Evolutionary conservation across 163 green algal species (phyloP).

Genomic region (Chloromonas sp.): DNA sequence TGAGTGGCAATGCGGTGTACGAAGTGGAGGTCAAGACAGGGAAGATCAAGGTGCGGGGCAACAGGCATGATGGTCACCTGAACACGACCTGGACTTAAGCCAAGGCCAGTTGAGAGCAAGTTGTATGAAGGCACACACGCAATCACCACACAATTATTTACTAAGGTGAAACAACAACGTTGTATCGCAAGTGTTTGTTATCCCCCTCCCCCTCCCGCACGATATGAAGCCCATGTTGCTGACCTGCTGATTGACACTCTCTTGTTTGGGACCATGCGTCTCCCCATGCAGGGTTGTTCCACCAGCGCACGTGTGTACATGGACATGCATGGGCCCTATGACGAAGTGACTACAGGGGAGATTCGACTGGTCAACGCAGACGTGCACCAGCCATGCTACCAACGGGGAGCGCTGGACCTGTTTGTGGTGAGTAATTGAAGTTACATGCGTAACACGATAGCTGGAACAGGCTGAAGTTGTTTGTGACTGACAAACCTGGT

Average conservation of each 20-base stretch:
- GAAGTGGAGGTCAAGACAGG: constrained; percentile 50
- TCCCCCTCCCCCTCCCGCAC: no score
- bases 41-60: constrained; percentile 36
- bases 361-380: constrained; percentile 43
- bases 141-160: no score
- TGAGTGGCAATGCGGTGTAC: constrained; percentile 30
- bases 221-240: no score
- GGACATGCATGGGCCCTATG: constrained; percentile 38
- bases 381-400: constrained; percentile 30
- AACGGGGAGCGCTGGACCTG: constrained; percentile 25
- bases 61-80: not conserved
- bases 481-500: not conserved
- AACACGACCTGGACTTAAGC: no score
- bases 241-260: no score
- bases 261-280: no score
- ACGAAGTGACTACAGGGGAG: constrained; percentile 34
- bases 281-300: constrained; percentile 33
- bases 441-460: not conserved
- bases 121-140: no score
- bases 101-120: no score
- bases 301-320: constrained; percentile 55
- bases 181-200: no score
- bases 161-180: no score
- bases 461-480: no score
- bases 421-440: constrained; percentile 41